A percentile compares a stretch with the other conserved stretches of the same genome.
These are phyloP conservation scores for Hypoxylon sp. DNA, from an alignment of 2,329 filamentous ascomycete genomes.

Conservation along the genomic window DNA sequence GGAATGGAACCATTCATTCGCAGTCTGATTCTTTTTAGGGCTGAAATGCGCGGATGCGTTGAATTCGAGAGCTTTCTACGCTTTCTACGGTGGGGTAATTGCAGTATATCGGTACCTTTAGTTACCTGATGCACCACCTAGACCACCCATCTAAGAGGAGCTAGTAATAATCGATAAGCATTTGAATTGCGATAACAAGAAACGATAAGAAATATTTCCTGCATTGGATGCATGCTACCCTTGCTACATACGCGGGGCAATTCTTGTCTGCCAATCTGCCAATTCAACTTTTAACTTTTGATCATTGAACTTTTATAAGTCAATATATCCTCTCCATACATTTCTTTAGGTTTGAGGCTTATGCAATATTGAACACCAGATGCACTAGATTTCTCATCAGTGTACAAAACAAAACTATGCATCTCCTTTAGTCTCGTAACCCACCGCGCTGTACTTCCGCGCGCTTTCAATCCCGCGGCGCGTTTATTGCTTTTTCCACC, in stretches of 20 bases:
- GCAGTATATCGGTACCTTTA: slow-evolving; percentile 2
- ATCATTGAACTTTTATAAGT: no score
- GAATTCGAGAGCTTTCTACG: slow-evolving; percentile 40
- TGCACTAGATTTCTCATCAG: no score
- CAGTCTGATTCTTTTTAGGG: slow-evolving; percentile 21
- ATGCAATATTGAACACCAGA: no score
- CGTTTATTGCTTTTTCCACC: neutral
- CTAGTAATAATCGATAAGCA: no score
- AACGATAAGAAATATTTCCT: slow-evolving; percentile 24
- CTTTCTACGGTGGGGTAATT: slow-evolving; percentile 24
- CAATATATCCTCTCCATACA: no score
- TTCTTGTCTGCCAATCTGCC: no score
- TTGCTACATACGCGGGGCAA: slow-evolving; percentile 6
- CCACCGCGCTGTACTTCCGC: neutral
- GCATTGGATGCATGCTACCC: neutral
- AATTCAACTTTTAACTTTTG: neutral
- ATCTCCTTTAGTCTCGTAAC: neutral
- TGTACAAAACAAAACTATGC: no score
- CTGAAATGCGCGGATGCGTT: slow-evolving; percentile 35
- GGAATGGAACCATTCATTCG: slow-evolving; percentile 18
- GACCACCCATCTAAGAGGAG: no score
- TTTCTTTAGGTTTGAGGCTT: no score
- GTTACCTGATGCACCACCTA: no score
- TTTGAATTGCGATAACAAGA: slow-evolving; percentile 1
- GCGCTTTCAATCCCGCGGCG: no score